Evolutionary conservation across 176 grass and related monocot species (phyloP).

Genomic region (Eleusine coracana): DNA sequence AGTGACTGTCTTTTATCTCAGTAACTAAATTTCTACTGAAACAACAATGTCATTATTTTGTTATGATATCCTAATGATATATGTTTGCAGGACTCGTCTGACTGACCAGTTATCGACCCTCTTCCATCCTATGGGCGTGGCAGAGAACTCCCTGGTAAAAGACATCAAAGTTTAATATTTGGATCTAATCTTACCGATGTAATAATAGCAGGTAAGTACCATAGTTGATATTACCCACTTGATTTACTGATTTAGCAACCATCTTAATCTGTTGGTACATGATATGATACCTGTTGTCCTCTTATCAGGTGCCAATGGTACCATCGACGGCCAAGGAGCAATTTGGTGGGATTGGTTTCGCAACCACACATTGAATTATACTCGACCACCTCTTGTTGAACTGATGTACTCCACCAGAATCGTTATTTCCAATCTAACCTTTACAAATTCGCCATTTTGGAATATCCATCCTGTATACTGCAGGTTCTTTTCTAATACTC

Average conservation of each 20-base stretch:
- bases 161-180: conserved; percentile 82
- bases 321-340: conserved; percentile 74
- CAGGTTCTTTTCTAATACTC: conserved; percentile 56
- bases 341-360: conserved; percentile 92
- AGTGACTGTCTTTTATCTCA: background rate
- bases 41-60: background rate
- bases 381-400: conserved; percentile 78
- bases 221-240: background rate
- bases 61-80: background rate
- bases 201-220: conserved; percentile 65
- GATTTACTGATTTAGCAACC: background rate
- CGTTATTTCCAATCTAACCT: conserved; percentile 84
- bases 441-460: conserved; percentile 82
- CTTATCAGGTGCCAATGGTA: conserved; percentile 70
- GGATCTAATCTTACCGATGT: conserved; percentile 89
- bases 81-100: conserved; percentile 55
- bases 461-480: conserved; percentile 90
- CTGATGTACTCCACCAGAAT: conserved; percentile 78
- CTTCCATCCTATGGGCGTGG: conserved; percentile 83
- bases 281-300: conserved; percentile 7
- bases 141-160: conserved; percentile 82
- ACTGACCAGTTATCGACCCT: conserved; percentile 71
- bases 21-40: background rate
- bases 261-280: conserved; percentile 9
- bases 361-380: conserved; percentile 77